A percentile compares a stretch with the other conserved stretches of the same genome.
Evolutionary conservation across 495 filamentous ascomycete genomes (phyloP).

Genomic region (Annulohypoxylon maeteangense): DNA sequence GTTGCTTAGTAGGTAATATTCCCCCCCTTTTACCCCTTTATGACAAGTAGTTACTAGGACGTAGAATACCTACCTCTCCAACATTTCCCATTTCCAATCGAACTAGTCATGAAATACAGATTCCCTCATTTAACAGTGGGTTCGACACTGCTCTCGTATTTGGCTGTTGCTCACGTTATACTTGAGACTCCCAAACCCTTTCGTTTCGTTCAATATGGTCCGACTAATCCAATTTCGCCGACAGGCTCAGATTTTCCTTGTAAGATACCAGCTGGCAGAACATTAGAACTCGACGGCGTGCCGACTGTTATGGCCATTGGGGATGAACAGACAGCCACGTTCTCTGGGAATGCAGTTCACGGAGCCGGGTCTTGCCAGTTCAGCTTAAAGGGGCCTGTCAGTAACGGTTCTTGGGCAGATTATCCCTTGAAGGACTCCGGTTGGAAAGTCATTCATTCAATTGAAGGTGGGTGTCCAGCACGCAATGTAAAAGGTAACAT

Average conservation of each 20-base stretch:
- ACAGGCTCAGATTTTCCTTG: slow-evolving; percentile 81
- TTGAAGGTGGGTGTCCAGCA: slow-evolving; percentile 81
- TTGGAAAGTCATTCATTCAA: slow-evolving; percentile 85
- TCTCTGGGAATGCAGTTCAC: slow-evolving; percentile 74
- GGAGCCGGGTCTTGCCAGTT: slow-evolving; percentile 91
- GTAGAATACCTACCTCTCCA: background rate
- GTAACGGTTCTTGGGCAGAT: slow-evolving; percentile 62
- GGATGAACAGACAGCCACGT: slow-evolving; percentile 61
- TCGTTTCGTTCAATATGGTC: slow-evolving; percentile 36
- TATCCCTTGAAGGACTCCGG: slow-evolving; percentile 62
- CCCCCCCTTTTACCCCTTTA: background rate
- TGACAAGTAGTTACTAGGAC: background rate
- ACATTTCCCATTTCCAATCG: background rate
- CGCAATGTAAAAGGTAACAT: slow-evolving; percentile 56
- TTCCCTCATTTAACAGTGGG: background rate
- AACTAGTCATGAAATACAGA: slow-evolving; percentile 20
- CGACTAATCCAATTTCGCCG: slow-evolving; percentile 32
- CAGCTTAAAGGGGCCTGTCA: slow-evolving; percentile 64
- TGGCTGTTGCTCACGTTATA: slow-evolving; percentile 26
- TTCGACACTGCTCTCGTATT: slow-evolving; percentile 5
- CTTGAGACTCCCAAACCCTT: slow-evolving; percentile 41
- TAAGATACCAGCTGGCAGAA: slow-evolving; percentile 61
- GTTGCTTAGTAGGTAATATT: background rate
- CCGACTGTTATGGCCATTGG: slow-evolving; percentile 62
- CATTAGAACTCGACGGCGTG: slow-evolving; percentile 50